Percentiles rank a stretch among this genome's conserved stretches.
Evolutionary conservation across 1,284 basidiomycete genomes (phyloP).

Genomic region (Rhodotorula sp.): DNA sequence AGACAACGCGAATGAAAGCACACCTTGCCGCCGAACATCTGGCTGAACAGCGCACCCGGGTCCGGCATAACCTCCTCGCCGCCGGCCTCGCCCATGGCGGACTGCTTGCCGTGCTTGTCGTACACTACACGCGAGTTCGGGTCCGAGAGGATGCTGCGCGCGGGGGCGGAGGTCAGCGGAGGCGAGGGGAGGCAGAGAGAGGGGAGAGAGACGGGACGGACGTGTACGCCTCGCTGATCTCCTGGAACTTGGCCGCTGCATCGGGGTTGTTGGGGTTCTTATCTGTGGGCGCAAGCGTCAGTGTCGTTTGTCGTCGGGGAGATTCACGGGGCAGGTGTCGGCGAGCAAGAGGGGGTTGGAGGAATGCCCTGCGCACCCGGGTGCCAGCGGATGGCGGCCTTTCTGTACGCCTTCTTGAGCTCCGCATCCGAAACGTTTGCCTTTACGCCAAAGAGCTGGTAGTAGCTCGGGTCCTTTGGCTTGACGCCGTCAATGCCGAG

Average conservation of each 20-base stretch:
- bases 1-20: background rate
- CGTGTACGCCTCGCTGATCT: constrained; percentile 68
- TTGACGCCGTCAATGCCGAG: constrained; percentile 12
- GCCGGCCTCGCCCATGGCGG: constrained; percentile 36
- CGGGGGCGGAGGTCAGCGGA: constrained; percentile 38
- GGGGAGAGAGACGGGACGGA: background rate
- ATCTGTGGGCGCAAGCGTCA: constrained; percentile 54
- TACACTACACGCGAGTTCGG: constrained; percentile 86
- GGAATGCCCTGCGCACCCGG: constrained; percentile 36
- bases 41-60: constrained; percentile 43
- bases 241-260: constrained; percentile 72
- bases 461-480: constrained; percentile 26
- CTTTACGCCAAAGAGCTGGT: constrained; percentile 26
- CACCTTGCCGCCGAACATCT: constrained; percentile 43
- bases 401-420: constrained; percentile 80
- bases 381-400: constrained; percentile 86
- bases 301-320: too few species aligned
- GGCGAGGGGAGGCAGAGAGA: constrained; percentile 10
- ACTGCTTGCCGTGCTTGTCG: constrained; percentile 69
- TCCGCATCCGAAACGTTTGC: constrained; percentile 23
- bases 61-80: constrained; percentile 44
- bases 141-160: constrained; percentile 47
- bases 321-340: too few species aligned
- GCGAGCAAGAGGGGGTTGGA: too few species aligned
- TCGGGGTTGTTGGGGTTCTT: constrained; percentile 65